Evolutionary conservation across 2,329 filamentous ascomycete genomes (phyloP).

Genomic region (Colletotrichum magnum): DNA sequence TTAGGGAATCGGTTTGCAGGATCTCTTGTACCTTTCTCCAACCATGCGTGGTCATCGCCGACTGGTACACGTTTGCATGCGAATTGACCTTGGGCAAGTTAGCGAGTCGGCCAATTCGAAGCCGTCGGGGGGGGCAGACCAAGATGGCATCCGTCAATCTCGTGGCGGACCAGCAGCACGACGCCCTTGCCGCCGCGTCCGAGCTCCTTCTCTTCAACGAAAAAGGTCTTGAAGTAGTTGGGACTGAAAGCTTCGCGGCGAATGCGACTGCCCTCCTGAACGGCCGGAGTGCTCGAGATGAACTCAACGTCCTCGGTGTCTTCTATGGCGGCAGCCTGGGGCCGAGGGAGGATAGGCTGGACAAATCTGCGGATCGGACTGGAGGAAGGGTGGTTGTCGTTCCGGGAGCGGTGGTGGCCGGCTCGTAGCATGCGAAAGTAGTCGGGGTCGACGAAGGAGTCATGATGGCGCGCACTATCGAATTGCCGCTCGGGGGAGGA

Average conservation of each 20-base stretch:
- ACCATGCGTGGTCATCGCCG: slow-evolving; percentile 93
- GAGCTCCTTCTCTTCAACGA: slow-evolving; percentile 88
- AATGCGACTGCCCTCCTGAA: slow-evolving; percentile 77
- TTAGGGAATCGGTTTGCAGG: background rate
- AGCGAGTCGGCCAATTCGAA: slow-evolving; percentile 27
- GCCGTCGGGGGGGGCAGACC: slow-evolving; percentile 52
- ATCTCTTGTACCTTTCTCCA: slow-evolving; percentile 77
- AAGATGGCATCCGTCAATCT: slow-evolving; percentile 89
- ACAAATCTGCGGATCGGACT: slow-evolving; percentile 70
- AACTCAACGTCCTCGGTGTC: slow-evolving; percentile 61
- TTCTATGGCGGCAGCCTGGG: slow-evolving; percentile 43
- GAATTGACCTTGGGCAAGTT: slow-evolving; percentile 72
- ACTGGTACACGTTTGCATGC: slow-evolving; percentile 98
- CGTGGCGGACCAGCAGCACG: slow-evolving; percentile 91
- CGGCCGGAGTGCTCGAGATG: slow-evolving; percentile 66
- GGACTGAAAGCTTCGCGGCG: slow-evolving; percentile 89
- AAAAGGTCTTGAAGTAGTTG: slow-evolving; percentile 93
- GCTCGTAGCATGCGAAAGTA: slow-evolving; percentile 95
- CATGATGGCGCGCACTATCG: slow-evolving; percentile 60
- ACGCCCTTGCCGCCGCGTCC: slow-evolving; percentile 95
- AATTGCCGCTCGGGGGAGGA: slow-evolving; percentile 65
- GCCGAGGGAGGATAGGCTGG: slow-evolving; percentile 57
- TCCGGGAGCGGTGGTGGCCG: slow-evolving; percentile 61
- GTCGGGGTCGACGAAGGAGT: slow-evolving; percentile 87
- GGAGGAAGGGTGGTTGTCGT: slow-evolving; percentile 58